These are phyloP conservation scores for Limnanthes douglasii DNA, from an alignment of 345 rosid genomes.

Conservation along the genomic window DNA sequence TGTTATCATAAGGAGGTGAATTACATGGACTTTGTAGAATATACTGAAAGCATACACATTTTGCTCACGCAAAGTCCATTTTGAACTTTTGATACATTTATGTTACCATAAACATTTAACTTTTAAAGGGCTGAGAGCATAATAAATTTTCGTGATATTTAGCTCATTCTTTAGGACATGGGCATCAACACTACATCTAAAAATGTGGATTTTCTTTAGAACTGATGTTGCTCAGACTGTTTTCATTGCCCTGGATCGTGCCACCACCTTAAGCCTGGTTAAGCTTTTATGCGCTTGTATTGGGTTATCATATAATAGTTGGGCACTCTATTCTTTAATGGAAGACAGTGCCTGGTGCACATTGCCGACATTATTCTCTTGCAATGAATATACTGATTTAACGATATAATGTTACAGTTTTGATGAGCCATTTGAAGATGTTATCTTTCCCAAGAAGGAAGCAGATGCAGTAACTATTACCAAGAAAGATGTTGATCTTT, in stretches of 20 bases:
- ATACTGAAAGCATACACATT: too few species aligned
- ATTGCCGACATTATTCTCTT: slow-evolving; percentile 1
- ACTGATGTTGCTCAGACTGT: background rate
- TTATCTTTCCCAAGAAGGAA: slow-evolving; percentile 87
- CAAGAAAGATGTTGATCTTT: slow-evolving; percentile 87
- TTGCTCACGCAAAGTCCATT: too few species aligned
- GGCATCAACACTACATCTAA: too few species aligned
- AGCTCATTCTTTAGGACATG: background rate
- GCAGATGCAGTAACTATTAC: slow-evolving; percentile 84
- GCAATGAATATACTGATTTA: slow-evolving; percentile 5
- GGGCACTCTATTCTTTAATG: slow-evolving; percentile 2
- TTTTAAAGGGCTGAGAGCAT: background rate
- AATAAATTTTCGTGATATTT: background rate
- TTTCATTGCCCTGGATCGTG: background rate
- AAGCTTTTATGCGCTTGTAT: slow-evolving; percentile 4
- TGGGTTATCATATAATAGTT: background rate
- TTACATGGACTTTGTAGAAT: too few species aligned
- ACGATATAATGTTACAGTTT: slow-evolving; percentile 42
- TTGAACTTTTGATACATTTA: too few species aligned
- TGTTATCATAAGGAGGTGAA: too few species aligned
- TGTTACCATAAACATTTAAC: too few species aligned
- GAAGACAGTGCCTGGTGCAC: slow-evolving; percentile 5
- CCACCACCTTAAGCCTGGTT: background rate
- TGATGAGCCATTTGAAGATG: slow-evolving; percentile 73
- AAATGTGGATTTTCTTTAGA: too few species aligned